Evolutionary conservation across 179 eudicot genomes (phyloP).

Genomic region (Spergularia azorica): DNA sequence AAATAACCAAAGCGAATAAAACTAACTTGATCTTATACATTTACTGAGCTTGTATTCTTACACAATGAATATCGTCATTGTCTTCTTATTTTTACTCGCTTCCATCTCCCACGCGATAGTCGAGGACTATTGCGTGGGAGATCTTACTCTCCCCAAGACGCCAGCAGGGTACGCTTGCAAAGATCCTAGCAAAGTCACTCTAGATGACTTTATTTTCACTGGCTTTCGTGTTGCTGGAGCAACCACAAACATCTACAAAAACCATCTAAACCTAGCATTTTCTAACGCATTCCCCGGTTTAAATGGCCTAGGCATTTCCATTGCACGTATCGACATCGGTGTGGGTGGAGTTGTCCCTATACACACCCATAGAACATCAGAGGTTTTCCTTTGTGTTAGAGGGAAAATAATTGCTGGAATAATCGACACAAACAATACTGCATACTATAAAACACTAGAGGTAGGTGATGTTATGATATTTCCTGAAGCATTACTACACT

Average conservation of each 20-base stretch:
- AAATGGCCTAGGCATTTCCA: slow-evolving; percentile 31
- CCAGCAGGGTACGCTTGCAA: slow-evolving; percentile 34
- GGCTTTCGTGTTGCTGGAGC: slow-evolving; percentile 24
- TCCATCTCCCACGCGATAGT: slow-evolving; percentile 19
- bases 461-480: slow-evolving; percentile 33
- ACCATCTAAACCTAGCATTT: slow-evolving; percentile 26
- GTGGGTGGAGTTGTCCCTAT: slow-evolving; percentile 25
- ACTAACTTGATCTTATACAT: not conserved
- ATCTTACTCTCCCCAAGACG: slow-evolving; percentile 24
- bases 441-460: slow-evolving; percentile 28
- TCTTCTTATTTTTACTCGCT: slow-evolving; percentile 9
- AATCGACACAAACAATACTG: slow-evolving; percentile 27
- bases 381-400: slow-evolving; percentile 14
- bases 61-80: not conserved
- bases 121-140: slow-evolving; percentile 34
- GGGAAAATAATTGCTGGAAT: slow-evolving; percentile 31
- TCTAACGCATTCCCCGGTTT: slow-evolving; percentile 27
- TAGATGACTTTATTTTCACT: slow-evolving; percentile 24
- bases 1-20: not conserved
- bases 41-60: no score
- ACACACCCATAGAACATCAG: slow-evolving; percentile 29
- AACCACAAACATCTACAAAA: slow-evolving; percentile 27
- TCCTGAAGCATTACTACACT: slow-evolving; percentile 29
- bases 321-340: slow-evolving; percentile 29
- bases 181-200: slow-evolving; percentile 22